A percentile compares a stretch with the other conserved stretches of the same genome.
phyloP scores from a whole-genome alignment of 345 rosid species.

The Hypericum perforatum region DNA sequence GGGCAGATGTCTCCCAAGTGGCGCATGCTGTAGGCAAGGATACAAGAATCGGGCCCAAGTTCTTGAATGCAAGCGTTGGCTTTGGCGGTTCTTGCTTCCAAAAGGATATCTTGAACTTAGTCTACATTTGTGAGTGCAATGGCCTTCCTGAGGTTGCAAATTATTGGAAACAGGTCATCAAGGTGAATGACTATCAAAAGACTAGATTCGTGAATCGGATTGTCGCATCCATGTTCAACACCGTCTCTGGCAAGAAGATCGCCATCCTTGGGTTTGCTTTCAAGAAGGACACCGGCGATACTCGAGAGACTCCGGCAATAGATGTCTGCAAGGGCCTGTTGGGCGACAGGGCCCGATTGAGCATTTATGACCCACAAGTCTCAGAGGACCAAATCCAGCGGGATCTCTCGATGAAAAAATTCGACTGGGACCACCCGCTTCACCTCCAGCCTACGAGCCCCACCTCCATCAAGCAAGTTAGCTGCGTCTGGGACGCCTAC shows the following conservation, averaged over 20 bases:
- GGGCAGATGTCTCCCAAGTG: conserved; percentile 22
- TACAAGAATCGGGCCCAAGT: conserved; percentile 21
- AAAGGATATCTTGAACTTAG: conserved; percentile 23
- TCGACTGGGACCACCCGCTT: conserved; percentile 20
- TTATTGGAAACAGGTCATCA: conserved; percentile 25
- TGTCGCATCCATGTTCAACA: conserved; percentile 25
- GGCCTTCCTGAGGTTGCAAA: conserved; percentile 21
- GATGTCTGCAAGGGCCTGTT: conserved; percentile 23
- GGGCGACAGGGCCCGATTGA: conserved; percentile 18
- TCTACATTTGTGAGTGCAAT: conserved; percentile 23
- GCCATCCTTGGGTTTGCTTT: conserved; percentile 23
- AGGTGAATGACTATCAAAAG: conserved; percentile 25
- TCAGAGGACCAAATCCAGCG: conserved; percentile 18
- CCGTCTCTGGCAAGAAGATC: conserved; percentile 21
- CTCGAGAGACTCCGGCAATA: conserved; percentile 25
- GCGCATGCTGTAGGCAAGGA: conserved; percentile 23
- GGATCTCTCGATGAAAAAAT: conserved; percentile 21
- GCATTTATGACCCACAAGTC: conserved; percentile 23
- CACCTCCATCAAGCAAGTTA: conserved; percentile 10
- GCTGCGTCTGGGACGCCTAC: conserved; percentile 17
- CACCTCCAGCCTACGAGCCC: conserved; percentile 21
- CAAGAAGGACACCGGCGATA: conserved; percentile 24
- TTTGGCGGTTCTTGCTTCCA: conserved; percentile 24
- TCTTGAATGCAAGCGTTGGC: conserved; percentile 26
- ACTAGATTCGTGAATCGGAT: conserved; percentile 18